These are phyloP conservation scores for Cladosporium sp. DNA, from an alignment of 2,329 filamentous ascomycete genomes.

Conservation along the genomic window DNA sequence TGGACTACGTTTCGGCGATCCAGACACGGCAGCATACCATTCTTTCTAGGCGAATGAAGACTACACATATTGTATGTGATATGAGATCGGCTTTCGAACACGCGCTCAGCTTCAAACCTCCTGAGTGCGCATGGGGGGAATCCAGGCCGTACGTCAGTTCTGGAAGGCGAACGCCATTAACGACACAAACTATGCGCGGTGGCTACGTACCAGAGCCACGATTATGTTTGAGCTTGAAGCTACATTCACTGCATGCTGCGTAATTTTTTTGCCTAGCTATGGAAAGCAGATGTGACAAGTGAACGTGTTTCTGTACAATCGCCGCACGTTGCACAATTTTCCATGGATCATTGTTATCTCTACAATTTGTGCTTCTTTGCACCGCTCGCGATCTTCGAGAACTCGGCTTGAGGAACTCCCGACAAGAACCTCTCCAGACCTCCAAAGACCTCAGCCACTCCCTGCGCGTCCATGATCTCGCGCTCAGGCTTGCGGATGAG, in stretches of 20 bases:
- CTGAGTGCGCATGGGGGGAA: no score
- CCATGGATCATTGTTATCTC: neutral
- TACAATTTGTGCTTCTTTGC: constrained; percentile 94
- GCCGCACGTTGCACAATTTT: neutral
- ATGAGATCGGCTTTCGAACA: no score
- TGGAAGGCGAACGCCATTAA: no score
- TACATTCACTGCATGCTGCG: neutral
- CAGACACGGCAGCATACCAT: neutral
- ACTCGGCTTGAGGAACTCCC: constrained; percentile 85
- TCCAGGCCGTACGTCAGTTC: no score
- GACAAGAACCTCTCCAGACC: constrained; percentile 77
- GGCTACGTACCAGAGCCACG: neutral
- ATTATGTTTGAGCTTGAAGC: neutral
- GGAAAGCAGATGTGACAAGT: neutral
- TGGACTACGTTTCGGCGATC: neutral
- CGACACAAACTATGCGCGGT: no score
- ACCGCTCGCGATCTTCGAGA: constrained; percentile 77
- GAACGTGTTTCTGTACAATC: neutral
- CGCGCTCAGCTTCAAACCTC: no score
- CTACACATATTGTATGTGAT: neutral
- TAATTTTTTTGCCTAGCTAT: neutral
- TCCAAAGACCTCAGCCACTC: constrained; percentile 78
- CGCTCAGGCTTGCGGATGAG: constrained; percentile 73
- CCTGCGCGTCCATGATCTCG: constrained; percentile 72
- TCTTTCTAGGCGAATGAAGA: neutral